phyloP scores from a whole-genome alignment of 2,329 filamentous ascomycete species.

The Helotiales sp. region DNA sequence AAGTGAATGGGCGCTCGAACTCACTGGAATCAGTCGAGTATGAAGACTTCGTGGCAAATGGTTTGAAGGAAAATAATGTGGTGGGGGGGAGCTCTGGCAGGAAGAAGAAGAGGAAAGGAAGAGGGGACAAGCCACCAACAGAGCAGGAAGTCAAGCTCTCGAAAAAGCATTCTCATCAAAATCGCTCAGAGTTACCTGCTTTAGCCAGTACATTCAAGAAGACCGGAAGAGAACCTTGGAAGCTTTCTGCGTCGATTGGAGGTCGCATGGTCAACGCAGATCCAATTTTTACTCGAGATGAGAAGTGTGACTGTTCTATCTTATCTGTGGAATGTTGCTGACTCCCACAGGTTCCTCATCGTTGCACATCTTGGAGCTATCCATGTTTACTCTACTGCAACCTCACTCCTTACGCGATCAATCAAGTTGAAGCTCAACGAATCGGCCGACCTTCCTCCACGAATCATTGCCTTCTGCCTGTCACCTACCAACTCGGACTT shows the following conservation, averaged over 20 bases:
- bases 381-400: slow-evolving; percentile 79
- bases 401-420: slow-evolving; percentile 78
- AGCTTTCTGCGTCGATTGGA: slow-evolving; percentile 66
- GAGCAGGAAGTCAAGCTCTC: slow-evolving; percentile 29
- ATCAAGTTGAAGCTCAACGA: slow-evolving; percentile 58
- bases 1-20: slow-evolving; percentile 15
- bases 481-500: slow-evolving; percentile 52
- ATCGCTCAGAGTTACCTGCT: background rate
- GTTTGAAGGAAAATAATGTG: background rate
- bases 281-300: slow-evolving; percentile 64
- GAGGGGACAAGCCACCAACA: background rate
- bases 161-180: slow-evolving; percentile 15
- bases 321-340: slow-evolving; percentile 24
- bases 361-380: slow-evolving; percentile 75
- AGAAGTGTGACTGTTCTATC: slow-evolving; percentile 56
- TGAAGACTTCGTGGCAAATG: slow-evolving; percentile 28
- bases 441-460: slow-evolving; percentile 30
- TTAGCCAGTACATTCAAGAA: slow-evolving; percentile 24
- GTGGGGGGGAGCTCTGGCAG: slow-evolving; percentile 2
- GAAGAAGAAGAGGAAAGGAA: slow-evolving; percentile 15
- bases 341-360: slow-evolving; percentile 64
- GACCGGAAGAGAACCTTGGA: slow-evolving; percentile 51
- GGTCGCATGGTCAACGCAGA: slow-evolving; percentile 69
- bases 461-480: slow-evolving; percentile 47
- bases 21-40: slow-evolving; percentile 34